Base-by-base conservation (phyloP, 345 rosid species). In the Aquilaria yunnanensis region DNA sequence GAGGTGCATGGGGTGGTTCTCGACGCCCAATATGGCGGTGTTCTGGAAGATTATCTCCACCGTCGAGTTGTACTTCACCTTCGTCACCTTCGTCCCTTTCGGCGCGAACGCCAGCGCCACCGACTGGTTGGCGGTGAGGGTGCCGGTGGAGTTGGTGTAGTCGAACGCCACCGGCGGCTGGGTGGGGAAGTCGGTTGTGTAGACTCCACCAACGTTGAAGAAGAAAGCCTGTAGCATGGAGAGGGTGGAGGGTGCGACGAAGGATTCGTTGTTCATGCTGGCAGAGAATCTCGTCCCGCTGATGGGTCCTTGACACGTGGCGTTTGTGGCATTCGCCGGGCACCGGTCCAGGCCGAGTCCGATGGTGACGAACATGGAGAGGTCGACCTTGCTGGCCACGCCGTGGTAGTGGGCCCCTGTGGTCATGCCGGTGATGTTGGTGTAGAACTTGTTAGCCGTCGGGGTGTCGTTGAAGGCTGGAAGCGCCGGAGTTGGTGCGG, bases 1-100 rank as follows among this genome's bases (percentile, higher is more conserved):
- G 5, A 61, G 62, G 10, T 71, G 55, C 3, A 70, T 47, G 4
- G 69, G 74, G 55, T 70, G 65, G 33, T 53, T 51, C 56, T 70
- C 68, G 5, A 49, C 16, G 12, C 54, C 67, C 9, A 58, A 5
- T 1, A 32, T 50, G 32, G 34, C 46, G 29, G 69, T 54, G 51
- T 49, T 56, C 13, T 65, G 62, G 37, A 54, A n/a, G 48, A 70
- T 65, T 30, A 59, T 52, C 41, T 71, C 34, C 10, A 66, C 63
- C 1, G 43, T 60, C 57, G 32, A 60, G 9, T 57, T 66, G 29
- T 60, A 60, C 32, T 61, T 34, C 1, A 32, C 7, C 43, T 37
- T 37, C 43, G 43, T 37, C 0, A 37, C 43, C 43, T 37, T 37
- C 7, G 43, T 37, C 5, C 8, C 8, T 3, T 37, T 37, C 47